Evolutionary conservation across 1,284 basidiomycete genomes (phyloP), one percentile per base, ranked within the genome.

Genomic region (Sanghuangporus weigelae): DNA sequence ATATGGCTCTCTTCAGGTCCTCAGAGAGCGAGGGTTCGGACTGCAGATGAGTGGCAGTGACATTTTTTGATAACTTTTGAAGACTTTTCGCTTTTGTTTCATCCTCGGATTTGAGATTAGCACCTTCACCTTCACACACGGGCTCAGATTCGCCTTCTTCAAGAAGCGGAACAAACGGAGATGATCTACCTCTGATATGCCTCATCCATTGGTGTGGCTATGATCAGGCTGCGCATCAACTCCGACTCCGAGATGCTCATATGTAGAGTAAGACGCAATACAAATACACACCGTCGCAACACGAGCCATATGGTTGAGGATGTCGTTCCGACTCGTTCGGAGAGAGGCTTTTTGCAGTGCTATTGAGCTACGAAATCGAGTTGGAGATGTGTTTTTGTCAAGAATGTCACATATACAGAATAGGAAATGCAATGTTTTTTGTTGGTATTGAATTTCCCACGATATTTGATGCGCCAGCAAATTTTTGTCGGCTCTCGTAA

Each of bases 101-200:
- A 59, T 46, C 44, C 6, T 35, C 19, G 8, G 12, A 38, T 31
- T 49, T 39, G 10, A 49, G 21, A 59, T 46, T 26, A 10, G 44
- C 21, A 12, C 26, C 57, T 59, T 59, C 21, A 12, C 26, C 57
- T 59, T 59, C 57, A 49, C 16, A 26, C 36, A 12, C 50, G 31
- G 26, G 40, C 44, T 57, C 23, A 46, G 56, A 36, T 39, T 36
- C 39, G 23, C n/a, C n/a, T 16, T 48, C 42, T 21, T n/a, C 19
- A 23, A 26, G 39, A 48, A n/a, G 19, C 53, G 31, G 35, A 16
- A 8, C 21, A 36, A 38, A 31, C 53, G 31, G 31, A 26, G 10
- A 26, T 35, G 51, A 53, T 12, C 23, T 59, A 59, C 57, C 57
- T 59, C 44, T 40, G 48, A 38, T 35, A 48, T 48, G 44, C 57